Percentiles rank a stretch among this genome's conserved stretches.
These are phyloP conservation scores for Mariannaea elegans DNA, from an alignment of 2,329 filamentous ascomycete genomes.

Conservation along the genomic window DNA sequence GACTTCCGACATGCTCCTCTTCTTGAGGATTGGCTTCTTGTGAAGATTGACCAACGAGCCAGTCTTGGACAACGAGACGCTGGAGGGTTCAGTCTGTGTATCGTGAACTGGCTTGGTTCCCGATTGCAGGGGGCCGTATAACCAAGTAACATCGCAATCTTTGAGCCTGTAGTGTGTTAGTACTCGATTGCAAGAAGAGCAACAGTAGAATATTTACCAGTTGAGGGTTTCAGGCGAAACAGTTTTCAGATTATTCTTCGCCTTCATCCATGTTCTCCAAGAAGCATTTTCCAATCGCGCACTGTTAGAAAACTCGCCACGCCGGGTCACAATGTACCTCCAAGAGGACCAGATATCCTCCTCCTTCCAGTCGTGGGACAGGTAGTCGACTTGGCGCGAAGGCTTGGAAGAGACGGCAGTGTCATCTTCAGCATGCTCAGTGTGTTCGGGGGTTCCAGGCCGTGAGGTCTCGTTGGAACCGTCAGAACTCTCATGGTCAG, in stretches of 20 bases:
- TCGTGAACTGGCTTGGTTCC: slow-evolving; percentile 65
- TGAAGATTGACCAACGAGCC: slow-evolving; percentile 70
- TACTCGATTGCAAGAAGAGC: slow-evolving; percentile 1
- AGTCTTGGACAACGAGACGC: slow-evolving; percentile 59
- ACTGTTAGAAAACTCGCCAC: slow-evolving; percentile 81
- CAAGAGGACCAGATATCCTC: slow-evolving; percentile 98
- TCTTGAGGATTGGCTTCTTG: slow-evolving; percentile 95
- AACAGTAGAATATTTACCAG: slow-evolving; percentile 66
- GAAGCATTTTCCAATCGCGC: slow-evolving; percentile 92
- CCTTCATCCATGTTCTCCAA: slow-evolving; percentile 96
- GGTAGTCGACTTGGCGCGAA: slow-evolving; percentile 91
- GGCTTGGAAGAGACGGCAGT: slow-evolving; percentile 77
- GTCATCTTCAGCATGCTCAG: slow-evolving; percentile 79
- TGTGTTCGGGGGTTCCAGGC: slow-evolving; percentile 65
- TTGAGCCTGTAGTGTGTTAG: slow-evolving; percentile 75
- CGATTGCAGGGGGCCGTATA: slow-evolving; percentile 91
- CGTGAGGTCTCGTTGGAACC: slow-evolving; percentile 54
- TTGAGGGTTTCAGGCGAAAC: slow-evolving; percentile 92
- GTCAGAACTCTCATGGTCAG: slow-evolving; percentile 61
- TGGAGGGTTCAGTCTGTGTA: slow-evolving; percentile 52
- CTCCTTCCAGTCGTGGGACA: slow-evolving; percentile 92
- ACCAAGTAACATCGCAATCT: slow-evolving; percentile 96
- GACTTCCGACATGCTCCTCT: slow-evolving; percentile 93
- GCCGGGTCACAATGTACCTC: slow-evolving; percentile 87
- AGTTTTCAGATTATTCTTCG: slow-evolving; percentile 86